These are phyloP conservation scores for Cardamine chenopodiifolia DNA, from an alignment of 345 rosid species.

Conservation along the genomic window DNA sequence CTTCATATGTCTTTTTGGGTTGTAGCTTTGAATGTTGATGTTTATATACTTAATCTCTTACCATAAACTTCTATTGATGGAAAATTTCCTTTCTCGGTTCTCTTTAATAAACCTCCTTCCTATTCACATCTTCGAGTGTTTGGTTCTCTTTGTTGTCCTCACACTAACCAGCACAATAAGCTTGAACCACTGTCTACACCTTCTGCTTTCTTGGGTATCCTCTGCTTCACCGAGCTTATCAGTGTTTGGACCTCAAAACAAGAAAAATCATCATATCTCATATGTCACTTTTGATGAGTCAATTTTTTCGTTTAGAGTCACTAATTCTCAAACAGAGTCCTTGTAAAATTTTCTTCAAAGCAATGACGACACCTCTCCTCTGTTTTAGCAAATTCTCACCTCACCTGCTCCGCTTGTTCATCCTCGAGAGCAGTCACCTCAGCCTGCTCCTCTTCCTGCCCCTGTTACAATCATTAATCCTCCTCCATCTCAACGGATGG, in stretches of 20 bases:
- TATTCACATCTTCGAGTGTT: background rate
- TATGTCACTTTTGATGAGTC: background rate
- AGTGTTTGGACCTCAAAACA: background rate
- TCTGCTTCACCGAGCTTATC: background rate
- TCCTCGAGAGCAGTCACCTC: too few relatives aligned
- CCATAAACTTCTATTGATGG: too few relatives aligned
- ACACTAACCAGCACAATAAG: background rate
- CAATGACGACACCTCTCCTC: too few relatives aligned
- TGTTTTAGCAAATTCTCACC: too few relatives aligned
- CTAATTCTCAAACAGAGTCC: fast-evolving
- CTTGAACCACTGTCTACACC: fast-evolving
- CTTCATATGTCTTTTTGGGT: background rate
- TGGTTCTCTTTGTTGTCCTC: background rate
- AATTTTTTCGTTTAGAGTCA: background rate
- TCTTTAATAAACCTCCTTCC: background rate
- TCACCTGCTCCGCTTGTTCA: too few relatives aligned
- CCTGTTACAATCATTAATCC: too few relatives aligned
- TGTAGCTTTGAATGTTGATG: background rate
- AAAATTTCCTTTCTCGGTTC: background rate
- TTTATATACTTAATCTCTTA: background rate
- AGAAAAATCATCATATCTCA: background rate
- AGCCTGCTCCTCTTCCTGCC: too few relatives aligned
- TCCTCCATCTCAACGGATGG: too few relatives aligned
- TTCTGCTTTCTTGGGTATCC: background rate
- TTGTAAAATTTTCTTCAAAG: too few relatives aligned